Percentiles rank a stretch among this genome's conserved stretches.
Conservation (phyloP, 352 stramenopile genomes). For the Sclerospora graminicola region DNA sequence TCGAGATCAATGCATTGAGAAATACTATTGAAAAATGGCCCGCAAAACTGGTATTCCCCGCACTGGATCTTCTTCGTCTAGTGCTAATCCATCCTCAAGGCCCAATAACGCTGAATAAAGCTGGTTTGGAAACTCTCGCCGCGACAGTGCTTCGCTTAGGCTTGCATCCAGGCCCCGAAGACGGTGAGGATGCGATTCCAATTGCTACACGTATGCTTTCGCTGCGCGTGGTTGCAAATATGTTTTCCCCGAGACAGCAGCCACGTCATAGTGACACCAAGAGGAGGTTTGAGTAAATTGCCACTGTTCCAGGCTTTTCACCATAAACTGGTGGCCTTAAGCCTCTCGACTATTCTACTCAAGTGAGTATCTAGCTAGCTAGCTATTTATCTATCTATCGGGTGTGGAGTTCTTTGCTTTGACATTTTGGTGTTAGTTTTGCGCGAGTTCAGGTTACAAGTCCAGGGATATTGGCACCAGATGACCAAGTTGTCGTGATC, state of each 20-base stretch:
- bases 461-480: constrained; percentile 22
- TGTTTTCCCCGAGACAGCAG: too few species aligned
- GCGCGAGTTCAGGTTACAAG: constrained; percentile 25
- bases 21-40: constrained; percentile 65
- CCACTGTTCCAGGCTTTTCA: constrained; percentile 33
- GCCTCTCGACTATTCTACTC: constrained; percentile 54
- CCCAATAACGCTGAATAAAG: constrained; percentile 23
- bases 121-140: constrained; percentile 24
- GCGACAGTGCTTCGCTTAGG: constrained; percentile 30
- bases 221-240: constrained; percentile 66
- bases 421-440: constrained; percentile 24
- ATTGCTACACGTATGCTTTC: constrained; percentile 64
- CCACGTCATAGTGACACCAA: too few species aligned
- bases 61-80: constrained; percentile 87
- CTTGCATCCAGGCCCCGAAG: constrained; percentile 11
- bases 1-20: constrained; percentile 50
- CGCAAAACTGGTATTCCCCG: constrained; percentile 76
- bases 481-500: constrained; percentile 41
- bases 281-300: constrained; percentile 42
- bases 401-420: too few species aligned
- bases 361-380: constrained; percentile 57
- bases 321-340: constrained; percentile 61
- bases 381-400: too few species aligned
- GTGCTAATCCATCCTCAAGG: constrained; percentile 86
- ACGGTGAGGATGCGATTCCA: constrained; percentile 28